Base-by-base conservation (phyloP, 306 rosid genomes). In the Acacia melanoxylon region DNA sequence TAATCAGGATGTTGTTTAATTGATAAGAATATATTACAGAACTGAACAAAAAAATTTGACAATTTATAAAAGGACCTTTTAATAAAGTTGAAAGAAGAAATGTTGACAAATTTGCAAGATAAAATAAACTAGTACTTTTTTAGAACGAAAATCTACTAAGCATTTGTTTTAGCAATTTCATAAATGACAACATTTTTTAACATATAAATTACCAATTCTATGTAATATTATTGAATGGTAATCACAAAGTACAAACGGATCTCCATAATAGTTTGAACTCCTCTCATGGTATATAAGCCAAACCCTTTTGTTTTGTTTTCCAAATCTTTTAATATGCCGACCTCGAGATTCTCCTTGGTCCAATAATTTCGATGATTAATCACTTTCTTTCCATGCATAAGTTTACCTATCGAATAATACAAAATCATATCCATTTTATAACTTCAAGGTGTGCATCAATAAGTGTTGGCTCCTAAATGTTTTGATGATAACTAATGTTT, bases 121-220 rank as follows among this genome's bases (percentile, higher is more conserved):
- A 62, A 42, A 77, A 70, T 45, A 52, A 76, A 82, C 65, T 35
- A 68, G 45, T 29, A 41, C 79, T 66, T 44, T 35, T 76, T 72
- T 22, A 76, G 75, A 87, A 80, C 76, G 91, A 74, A 29, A 7
- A 70, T 74, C 46, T 59, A 48, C 91, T 15, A 89, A 71, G 88
- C 72, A 49, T 69, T 63, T 75, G 6, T 8, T 37, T 6, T 16
- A 80, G 20, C 80, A 82, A 22, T 42, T 59, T 56, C 61, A 68
- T 22, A 35, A 79, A 48, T 27, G 46, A 73, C 37, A 72, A 22
- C 15, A 22, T n/a, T 68, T 29, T 40, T 77, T 82, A 49, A 67
- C 44, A 31, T 61, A 44, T 76, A 70, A 37, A 54, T 22, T 62
- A 5, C 72, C 45, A 59, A 72, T 0, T 42, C 42, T 74, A 81